Conservation (phyloP, 306 rosid genomes). For the Corylus heterophylla region DNA sequence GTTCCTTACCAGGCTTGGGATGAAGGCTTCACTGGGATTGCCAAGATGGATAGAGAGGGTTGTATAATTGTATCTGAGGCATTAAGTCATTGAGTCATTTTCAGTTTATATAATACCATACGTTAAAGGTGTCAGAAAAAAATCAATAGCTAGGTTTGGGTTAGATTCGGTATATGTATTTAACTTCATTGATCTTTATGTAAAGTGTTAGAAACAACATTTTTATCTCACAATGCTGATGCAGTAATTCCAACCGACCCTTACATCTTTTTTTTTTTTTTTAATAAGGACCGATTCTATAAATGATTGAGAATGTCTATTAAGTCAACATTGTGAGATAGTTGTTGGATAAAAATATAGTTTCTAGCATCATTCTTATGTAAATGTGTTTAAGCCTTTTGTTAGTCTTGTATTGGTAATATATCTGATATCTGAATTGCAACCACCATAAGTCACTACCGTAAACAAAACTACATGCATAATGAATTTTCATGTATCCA, state of each 20-base stretch:
- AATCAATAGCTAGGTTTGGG: background rate
- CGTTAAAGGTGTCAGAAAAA: background rate
- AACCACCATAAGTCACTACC: background rate
- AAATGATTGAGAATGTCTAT: too few relatives aligned
- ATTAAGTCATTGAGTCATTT: too few relatives aligned
- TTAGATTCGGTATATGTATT: background rate
- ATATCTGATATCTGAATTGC: background rate
- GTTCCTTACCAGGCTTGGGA: conserved; percentile 82
- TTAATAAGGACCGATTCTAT: too few relatives aligned
- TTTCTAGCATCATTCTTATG: background rate
- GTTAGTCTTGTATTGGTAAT: background rate
- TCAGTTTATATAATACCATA: background rate
- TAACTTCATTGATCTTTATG: background rate
- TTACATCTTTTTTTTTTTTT: too few relatives aligned
- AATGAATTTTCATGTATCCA: background rate
- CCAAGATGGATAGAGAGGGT: conserved; percentile 93
- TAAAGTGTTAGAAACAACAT: background rate
- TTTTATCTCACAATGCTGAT: too few relatives aligned
- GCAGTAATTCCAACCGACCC: too few relatives aligned
- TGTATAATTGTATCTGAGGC: conserved; percentile 29
- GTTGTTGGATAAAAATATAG: too few relatives aligned
- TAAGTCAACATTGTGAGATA: too few relatives aligned
- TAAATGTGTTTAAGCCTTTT: background rate
- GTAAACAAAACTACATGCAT: background rate
- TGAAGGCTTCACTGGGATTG: conserved; percentile 76